Percentiles rank a stretch among this genome's conserved stretches.
These are phyloP conservation scores for Pleurotus ostreatus DNA, from an alignment of 768 basidiomycete species.

Conservation along the genomic window DNA sequence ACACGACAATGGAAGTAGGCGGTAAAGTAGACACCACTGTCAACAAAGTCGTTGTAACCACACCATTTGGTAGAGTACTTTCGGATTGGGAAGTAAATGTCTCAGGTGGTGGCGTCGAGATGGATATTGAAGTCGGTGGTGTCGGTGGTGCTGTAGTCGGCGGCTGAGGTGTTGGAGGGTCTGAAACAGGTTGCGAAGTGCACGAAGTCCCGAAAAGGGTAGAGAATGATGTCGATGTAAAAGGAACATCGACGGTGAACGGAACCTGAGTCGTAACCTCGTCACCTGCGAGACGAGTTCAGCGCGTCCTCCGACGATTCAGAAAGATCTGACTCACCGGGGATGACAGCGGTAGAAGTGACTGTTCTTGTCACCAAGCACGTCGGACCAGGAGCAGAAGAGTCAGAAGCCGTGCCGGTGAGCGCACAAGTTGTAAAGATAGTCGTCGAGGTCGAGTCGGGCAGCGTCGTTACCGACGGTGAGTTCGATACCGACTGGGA, in stretches of 20 bases:
- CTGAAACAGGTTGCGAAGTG: slow-evolving; percentile 8
- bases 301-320: not conserved
- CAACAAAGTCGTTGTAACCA: slow-evolving; percentile 27
- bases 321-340: slow-evolving; percentile 22
- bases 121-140: slow-evolving; percentile 8
- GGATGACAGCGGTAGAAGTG: slow-evolving; percentile 27
- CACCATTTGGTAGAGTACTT: slow-evolving; percentile 37
- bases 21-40: slow-evolving; percentile 35
- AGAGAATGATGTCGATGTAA: slow-evolving; percentile 25
- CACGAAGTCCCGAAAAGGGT: slow-evolving; percentile 42
- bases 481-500: slow-evolving; percentile 3
- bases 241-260: slow-evolving; percentile 29
- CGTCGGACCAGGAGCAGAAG: not conserved
- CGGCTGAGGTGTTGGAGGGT: slow-evolving; percentile 11
- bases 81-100: slow-evolving; percentile 25
- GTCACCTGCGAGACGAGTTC: not conserved
- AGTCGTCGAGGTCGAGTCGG: not conserved
- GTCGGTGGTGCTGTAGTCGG: slow-evolving; percentile 7
- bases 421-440: slow-evolving; percentile 1
- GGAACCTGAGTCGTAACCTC: slow-evolving; percentile 17
- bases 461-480: not conserved
- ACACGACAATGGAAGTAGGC: slow-evolving; percentile 23
- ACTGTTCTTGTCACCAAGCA: slow-evolving; percentile 16
- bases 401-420: slow-evolving; percentile 4
- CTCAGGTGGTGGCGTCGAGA: slow-evolving; percentile 27